A percentile compares a stretch with the other conserved stretches of the same genome.
These are phyloP conservation scores for Pelagophyceae sp. DNA, from an alignment of 352 stramenopile species.

Conservation along the genomic window DNA sequence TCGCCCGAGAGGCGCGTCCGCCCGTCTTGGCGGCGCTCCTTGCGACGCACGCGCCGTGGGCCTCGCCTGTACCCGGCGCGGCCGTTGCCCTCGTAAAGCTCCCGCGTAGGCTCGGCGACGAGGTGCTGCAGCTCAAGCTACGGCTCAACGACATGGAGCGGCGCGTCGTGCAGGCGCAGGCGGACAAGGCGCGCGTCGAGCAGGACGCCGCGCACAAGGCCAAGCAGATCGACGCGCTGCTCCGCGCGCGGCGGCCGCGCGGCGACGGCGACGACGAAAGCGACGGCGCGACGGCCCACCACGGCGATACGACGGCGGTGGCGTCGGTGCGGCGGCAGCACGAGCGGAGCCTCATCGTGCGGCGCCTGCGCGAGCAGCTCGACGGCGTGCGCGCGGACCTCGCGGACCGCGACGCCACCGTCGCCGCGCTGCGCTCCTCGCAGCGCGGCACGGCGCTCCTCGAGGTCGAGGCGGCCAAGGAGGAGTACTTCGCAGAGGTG, in stretches of 20 bases:
- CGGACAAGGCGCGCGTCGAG: not conserved
- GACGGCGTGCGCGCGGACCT: not conserved
- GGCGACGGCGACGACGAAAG: not conserved
- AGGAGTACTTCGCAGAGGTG: slow-evolving; percentile 12
- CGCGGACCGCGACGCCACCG: not conserved
- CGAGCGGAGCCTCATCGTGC: slow-evolving; percentile 2
- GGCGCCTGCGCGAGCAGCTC: slow-evolving; percentile 2
- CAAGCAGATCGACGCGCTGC: not conserved
- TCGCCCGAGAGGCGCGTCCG: too few relatives aligned
- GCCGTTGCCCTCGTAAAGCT: too few relatives aligned
- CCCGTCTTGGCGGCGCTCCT: not conserved
- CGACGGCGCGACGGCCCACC: not conserved
- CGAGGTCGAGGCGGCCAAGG: slow-evolving; percentile 4
- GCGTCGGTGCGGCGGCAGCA: not conserved
- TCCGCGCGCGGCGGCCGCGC: not conserved
- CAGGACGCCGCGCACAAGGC: not conserved
- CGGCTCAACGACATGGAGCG: not conserved
- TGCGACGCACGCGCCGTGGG: not conserved
- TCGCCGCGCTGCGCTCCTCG: not conserved
- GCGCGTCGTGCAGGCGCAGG: not conserved
- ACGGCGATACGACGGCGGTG: not conserved
- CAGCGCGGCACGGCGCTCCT: not conserved
- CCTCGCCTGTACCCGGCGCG: too few relatives aligned
- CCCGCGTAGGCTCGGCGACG: not conserved
- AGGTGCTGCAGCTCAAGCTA: not conserved